These are phyloP conservation scores for Phytophthora foliorum DNA, from an alignment of 352 stramenopile genomes.

Conservation along the genomic window DNA sequence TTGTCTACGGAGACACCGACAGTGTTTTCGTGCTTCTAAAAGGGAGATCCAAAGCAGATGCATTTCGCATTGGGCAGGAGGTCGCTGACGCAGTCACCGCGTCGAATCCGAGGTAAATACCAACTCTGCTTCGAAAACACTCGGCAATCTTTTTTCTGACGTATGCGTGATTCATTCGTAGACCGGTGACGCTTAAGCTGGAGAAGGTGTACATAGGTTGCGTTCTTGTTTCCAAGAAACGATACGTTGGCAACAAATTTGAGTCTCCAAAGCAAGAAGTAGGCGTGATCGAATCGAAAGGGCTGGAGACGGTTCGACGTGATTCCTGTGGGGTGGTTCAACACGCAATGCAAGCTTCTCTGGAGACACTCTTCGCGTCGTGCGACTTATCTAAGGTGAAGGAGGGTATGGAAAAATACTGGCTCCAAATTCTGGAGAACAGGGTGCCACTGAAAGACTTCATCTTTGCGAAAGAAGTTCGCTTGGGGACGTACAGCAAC, in stretches of 20 bases:
- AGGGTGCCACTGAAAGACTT: conserved; percentile 78
- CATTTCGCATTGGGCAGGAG: conserved; percentile 95
- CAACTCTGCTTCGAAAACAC: background rate
- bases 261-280: conserved; percentile 63
- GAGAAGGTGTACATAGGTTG: conserved; percentile 95
- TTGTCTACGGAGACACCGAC: conserved; percentile 99
- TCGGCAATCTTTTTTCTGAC: background rate
- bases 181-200: conserved; percentile 84
- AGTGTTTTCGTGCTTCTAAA: conserved; percentile 98
- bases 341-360: conserved; percentile 65
- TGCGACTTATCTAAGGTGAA: conserved; percentile 83
- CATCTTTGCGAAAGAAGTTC: conserved; percentile 89
- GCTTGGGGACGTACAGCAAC: conserved; percentile 82
- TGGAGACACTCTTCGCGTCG: conserved; percentile 75
- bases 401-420: conserved; percentile 65
- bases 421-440: conserved; percentile 74
- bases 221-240: conserved; percentile 96
- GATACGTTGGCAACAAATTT: conserved; percentile 93
- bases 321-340: conserved; percentile 94
- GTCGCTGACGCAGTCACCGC: conserved; percentile 90
- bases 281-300: conserved; percentile 91
- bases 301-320: conserved; percentile 93
- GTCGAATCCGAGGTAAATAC: conserved; percentile 78
- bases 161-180: conserved; percentile 20
- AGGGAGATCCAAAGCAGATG: conserved; percentile 93